Conservation (phyloP, 2,329 filamentous ascomycete genomes). For the Aspergillus pseudoterreus region DNA sequence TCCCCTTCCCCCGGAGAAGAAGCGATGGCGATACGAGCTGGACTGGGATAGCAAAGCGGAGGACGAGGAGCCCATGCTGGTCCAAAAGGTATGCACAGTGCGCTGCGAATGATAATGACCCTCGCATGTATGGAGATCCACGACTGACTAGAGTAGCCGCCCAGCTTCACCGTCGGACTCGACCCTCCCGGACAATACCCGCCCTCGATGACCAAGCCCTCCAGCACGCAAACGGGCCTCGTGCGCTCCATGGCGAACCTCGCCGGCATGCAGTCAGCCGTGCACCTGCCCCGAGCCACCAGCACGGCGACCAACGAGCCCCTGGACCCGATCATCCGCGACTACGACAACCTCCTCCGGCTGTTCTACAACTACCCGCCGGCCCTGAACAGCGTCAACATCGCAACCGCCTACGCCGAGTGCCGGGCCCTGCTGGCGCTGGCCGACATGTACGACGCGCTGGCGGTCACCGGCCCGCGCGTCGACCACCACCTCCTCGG, state of each 20-base stretch:
- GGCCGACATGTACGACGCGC: constrained; percentile 92
- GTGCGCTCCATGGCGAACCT: constrained; percentile 87
- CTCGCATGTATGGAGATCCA: not conserved
- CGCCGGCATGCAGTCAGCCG: constrained; percentile 51
- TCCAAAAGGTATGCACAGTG: constrained; percentile 65
- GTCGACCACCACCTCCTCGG: constrained; percentile 92
- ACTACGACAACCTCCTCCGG: constrained; percentile 94
- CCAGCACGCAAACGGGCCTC: constrained; percentile 63
- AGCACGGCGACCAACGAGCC: constrained; percentile 58
- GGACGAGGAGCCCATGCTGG: constrained; percentile 79
- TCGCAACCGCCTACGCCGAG: constrained; percentile 87
- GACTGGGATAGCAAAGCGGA: constrained; percentile 67
- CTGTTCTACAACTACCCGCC: constrained; percentile 94
- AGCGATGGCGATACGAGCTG: constrained; percentile 81
- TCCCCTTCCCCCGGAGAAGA: constrained; percentile 46
- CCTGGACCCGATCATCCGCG: constrained; percentile 70
- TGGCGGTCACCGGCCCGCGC: constrained; percentile 79
- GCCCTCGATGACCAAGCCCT: constrained; percentile 61
- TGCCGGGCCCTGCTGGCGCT: constrained; percentile 85
- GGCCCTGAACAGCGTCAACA: constrained; percentile 76
- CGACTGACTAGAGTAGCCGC: constrained; percentile 19
- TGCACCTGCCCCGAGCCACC: constrained; percentile 46
- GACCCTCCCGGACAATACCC: constrained; percentile 38
- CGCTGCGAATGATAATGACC: not conserved
- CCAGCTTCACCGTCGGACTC: constrained; percentile 50